Percentiles rank a stretch among this genome's conserved stretches.
phyloP scores from a whole-genome alignment of 1,139 yeast species.

The Diutina ranongensis region DNA sequence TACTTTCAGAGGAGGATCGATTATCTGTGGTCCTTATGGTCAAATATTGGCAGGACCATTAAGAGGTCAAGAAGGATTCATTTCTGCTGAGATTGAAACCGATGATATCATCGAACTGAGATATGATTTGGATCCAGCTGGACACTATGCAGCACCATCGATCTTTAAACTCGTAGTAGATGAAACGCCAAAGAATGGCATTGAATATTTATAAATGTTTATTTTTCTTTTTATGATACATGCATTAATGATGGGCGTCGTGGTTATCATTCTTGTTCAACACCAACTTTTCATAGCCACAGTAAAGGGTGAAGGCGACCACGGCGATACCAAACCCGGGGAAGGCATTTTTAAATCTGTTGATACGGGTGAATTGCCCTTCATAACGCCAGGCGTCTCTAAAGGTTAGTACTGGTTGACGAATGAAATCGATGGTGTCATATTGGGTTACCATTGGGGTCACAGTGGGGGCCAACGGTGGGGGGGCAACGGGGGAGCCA shows the following conservation, averaged over 20 bases:
- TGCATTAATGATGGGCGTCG: slow-evolving; percentile 8
- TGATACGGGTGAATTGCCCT: slow-evolving; percentile 65
- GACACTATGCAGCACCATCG: slow-evolving; percentile 28
- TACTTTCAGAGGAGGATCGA: slow-evolving; percentile 18
- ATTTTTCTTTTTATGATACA: neutral
- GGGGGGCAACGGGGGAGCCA: too few relatives aligned
- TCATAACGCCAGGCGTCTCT: slow-evolving; percentile 84
- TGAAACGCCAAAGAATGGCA: neutral
- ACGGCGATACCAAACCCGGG: slow-evolving; percentile 80
- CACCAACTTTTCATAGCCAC: slow-evolving; percentile 49
- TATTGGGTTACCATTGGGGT: too few relatives aligned
- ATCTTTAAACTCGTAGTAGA: slow-evolving; percentile 25
- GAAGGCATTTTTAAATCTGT: slow-evolving; percentile 62
- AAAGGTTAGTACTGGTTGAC: neutral
- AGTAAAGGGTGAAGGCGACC: slow-evolving; percentile 61
- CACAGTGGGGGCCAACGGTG: too few relatives aligned
- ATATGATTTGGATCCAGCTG: slow-evolving; percentile 25
- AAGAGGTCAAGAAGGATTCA: slow-evolving; percentile 22
- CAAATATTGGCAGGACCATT: slow-evolving; percentile 30
- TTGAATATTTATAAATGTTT: neutral
- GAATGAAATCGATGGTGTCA: too few relatives aligned
- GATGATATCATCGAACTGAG: slow-evolving; percentile 21
- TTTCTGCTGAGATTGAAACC: slow-evolving; percentile 23
- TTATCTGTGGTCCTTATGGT: slow-evolving; percentile 26
- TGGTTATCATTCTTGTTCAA: slow-evolving; percentile 17